phyloP scores from a whole-genome alignment of 108 stramenopile species.

The Skeletonema menzelii region DNA sequence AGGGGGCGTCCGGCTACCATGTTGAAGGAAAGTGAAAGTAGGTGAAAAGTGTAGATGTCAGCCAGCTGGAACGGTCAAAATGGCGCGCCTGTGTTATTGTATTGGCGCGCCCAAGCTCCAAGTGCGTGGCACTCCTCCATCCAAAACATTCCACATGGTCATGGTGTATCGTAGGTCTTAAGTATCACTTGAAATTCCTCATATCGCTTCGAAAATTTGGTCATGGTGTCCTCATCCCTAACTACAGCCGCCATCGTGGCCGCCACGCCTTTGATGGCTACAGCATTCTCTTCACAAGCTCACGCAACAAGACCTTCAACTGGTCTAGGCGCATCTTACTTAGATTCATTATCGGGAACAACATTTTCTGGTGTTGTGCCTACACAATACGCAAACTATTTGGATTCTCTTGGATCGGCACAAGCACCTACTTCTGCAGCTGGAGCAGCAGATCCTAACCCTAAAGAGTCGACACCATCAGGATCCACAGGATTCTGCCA shows the following conservation, averaged over 20 bases:
- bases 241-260: not conserved
- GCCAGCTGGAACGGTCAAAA: not conserved
- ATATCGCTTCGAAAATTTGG: too few species aligned
- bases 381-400: not conserved
- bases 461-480: not conserved
- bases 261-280: not conserved
- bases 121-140: not conserved
- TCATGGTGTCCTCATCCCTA: not conserved
- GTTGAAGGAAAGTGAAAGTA: too few species aligned
- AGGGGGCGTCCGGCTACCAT: not conserved
- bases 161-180: too few species aligned
- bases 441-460: not conserved
- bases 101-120: too few species aligned
- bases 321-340: not conserved
- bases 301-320: not conserved
- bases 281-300: not conserved
- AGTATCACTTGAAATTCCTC: too few species aligned
- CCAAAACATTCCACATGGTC: not conserved
- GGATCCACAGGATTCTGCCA: not conserved
- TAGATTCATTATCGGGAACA: not conserved
- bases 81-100: too few species aligned
- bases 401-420: not conserved
- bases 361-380: not conserved
- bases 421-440: not conserved
- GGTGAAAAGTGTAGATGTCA: too few species aligned